Evolutionary conservation across 805 yeast species (phyloP), one percentile per base, ranked within the genome.

Genomic region (Zygotorulaspora danielsina): DNA sequence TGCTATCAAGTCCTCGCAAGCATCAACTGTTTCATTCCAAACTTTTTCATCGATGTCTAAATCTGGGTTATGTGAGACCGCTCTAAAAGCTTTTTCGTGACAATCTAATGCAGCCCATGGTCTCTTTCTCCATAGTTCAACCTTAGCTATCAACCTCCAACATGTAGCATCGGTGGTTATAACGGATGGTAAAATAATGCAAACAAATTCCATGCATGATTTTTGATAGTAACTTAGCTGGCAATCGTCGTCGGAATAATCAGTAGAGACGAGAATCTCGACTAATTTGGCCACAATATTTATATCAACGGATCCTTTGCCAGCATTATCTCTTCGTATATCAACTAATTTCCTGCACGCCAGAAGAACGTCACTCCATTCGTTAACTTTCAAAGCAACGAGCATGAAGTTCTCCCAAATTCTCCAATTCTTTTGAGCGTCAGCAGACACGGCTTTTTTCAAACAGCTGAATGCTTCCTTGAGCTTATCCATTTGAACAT

Each of bases 41-140:
- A 73, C 69, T 4, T 47, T 50, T 54, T 81, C 88, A 45, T 76
- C 72, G 1, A 75, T 65, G 19, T 73, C 79, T 40, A 86, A 63
- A 34, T 79, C 81, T 1, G 94, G 83, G 25, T 74, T 69, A 41
- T 78, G 79, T 2, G 78, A 65, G 9, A 77, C 65, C 0, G 93
- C 84, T 50, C 96, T 72, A 57, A 76, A 87, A 0, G 95, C 96
- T 60, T 83, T 85, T 54, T 88, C 96, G 51, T 83, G 81, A 51
- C 87, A 79, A 20, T 81, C 93, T 37, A 93, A 67, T 0, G 96
- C 84, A 4, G 76, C 74, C 96, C 97, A 88, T 11, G 96, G 96
- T 51, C 75, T 77, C 25, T 72, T 70, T 54, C 90, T 75, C 97
- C 97, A 90, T 7, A 84, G 55, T 54, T 88, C 89, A 10, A 87